These are phyloP conservation scores for Pinus taeda DNA, from an alignment of 75 land plant genomes.

Conservation along the genomic window DNA sequence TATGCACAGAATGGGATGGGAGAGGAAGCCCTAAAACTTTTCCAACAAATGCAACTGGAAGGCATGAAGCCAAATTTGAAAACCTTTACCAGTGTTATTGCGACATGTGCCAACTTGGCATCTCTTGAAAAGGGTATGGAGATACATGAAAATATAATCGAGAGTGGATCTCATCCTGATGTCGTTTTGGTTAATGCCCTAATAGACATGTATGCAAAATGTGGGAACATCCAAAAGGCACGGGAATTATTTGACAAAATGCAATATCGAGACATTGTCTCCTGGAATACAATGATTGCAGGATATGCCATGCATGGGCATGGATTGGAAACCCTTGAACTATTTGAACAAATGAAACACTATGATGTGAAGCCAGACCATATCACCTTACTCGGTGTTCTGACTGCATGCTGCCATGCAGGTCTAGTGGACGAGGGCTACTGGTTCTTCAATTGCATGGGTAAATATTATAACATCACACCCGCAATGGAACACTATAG, in stretches of 20 bases:
- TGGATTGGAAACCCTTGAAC: not conserved
- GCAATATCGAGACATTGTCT: not conserved
- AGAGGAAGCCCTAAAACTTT: constrained; percentile 7
- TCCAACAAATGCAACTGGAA: not conserved
- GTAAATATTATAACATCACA: not conserved
- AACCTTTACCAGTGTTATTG: constrained; percentile 11
- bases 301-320: not conserved
- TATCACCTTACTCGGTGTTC: constrained; percentile 3
- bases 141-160: constrained; percentile 13
- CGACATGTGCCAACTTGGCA: constrained; percentile 13
- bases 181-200: constrained; percentile 16
- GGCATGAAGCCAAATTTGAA: constrained; percentile 10
- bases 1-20: constrained; percentile 23
- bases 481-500: not conserved
- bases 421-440: not conserved
- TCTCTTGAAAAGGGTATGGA: constrained; percentile 13
- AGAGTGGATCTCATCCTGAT: not conserved
- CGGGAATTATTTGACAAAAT: constrained; percentile 9
- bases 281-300: constrained; percentile 28
- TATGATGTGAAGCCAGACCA: not conserved
- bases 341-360: not conserved
- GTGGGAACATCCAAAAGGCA: constrained; percentile 14
- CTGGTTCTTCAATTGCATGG: constrained; percentile 11
- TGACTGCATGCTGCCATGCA: not conserved
- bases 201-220: constrained; percentile 28